Base-by-base conservation (phyloP, 768 basidiomycete species). In the Austroboletus festivus region DNA sequence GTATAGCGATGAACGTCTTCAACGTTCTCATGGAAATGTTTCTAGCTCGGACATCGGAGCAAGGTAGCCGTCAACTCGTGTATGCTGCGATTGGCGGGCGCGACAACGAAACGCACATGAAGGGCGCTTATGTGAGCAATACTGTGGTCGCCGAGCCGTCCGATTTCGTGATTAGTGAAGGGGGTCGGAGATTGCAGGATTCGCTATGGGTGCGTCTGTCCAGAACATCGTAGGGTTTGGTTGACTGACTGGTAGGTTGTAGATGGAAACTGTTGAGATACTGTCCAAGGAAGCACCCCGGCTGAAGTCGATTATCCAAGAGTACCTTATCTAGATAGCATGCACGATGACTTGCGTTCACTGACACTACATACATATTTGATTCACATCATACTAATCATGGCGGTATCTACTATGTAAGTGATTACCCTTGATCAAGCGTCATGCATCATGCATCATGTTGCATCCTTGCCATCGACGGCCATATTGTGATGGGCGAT, bases 51-150 rank as follows among this genome's bases (percentile, higher is more conserved):
- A 62, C 65, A 0, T 15, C 61, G 0, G 64, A 71, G 47, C 57
- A 69, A 37, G 72, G 71, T 1, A 66, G 67, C 26, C 69, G 71
- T 13, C 61, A 67, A 40, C 55, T 73, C 21, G 38, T 73, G 3
- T 70, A 60, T 26, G 60, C 47, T 6, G 68, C 69, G 3, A 37
- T 68, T 3, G 66, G 59, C 5, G 59, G 44, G 35, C 57, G 53
- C 16, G 47, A 61, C 4, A 31, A 57, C 3, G 63, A 61, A 23
- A 54, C 47, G 18, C 28, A 11, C 15, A 50, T 67, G 54, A 55
- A 56, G n/a, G 63, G 60, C 1, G 60, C 47, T 3, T 65, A 34
- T 20, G 22, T 69, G 4, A 50, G 33, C 34, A 28, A 12, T 4
- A 42, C 44, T 13, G 38, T 19, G 7, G 52, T 63, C 3, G 40